A percentile compares a stretch with the other conserved stretches of the same genome.
Evolutionary conservation across 805 yeast genomes (phyloP).

Genomic region (Cyberlindnera maritima): DNA sequence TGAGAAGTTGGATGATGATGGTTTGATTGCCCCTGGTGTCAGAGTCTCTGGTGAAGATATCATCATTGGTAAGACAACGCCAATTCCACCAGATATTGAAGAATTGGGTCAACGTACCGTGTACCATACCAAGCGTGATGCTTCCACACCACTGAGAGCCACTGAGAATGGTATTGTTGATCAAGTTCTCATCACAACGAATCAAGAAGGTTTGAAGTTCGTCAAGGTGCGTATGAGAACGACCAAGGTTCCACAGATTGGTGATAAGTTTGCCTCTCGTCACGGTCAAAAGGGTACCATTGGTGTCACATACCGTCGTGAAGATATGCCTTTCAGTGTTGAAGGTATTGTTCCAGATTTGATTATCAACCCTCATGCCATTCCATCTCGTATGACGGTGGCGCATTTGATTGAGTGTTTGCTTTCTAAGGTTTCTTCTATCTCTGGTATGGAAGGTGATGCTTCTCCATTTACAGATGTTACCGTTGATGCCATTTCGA

Average conservation of each 20-base stretch:
- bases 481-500: slow-evolving; percentile 95
- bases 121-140: slow-evolving; percentile 97
- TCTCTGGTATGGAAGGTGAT: slow-evolving; percentile 97
- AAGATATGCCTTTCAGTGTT: slow-evolving; percentile 96
- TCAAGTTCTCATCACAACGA: slow-evolving; percentile 93
- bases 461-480: slow-evolving; percentile 99
- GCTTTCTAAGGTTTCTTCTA: slow-evolving; percentile 88
- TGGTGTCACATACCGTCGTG: slow-evolving; percentile 98
- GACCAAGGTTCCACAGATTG: slow-evolving; percentile 97
- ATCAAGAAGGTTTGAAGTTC: slow-evolving; percentile 96
- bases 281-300: slow-evolving; percentile 99
- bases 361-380: slow-evolving; percentile 98
- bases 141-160: slow-evolving; percentile 93
- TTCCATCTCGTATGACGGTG: slow-evolving; percentile 99
- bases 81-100: slow-evolving; percentile 98
- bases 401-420: slow-evolving; percentile 99
- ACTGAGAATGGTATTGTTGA: slow-evolving; percentile 99
- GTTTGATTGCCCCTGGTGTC: slow-evolving; percentile 96
- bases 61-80: slow-evolving; percentile 97
- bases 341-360: slow-evolving; percentile 97
- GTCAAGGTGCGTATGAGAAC: slow-evolving; percentile 99
- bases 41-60: slow-evolving; percentile 99
- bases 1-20: slow-evolving; percentile 97
- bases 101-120: slow-evolving; percentile 98
- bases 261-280: slow-evolving; percentile 98